phyloP scores from a whole-genome alignment of 1,284 basidiomycete species.

The Pterulicium gracile region DNA sequence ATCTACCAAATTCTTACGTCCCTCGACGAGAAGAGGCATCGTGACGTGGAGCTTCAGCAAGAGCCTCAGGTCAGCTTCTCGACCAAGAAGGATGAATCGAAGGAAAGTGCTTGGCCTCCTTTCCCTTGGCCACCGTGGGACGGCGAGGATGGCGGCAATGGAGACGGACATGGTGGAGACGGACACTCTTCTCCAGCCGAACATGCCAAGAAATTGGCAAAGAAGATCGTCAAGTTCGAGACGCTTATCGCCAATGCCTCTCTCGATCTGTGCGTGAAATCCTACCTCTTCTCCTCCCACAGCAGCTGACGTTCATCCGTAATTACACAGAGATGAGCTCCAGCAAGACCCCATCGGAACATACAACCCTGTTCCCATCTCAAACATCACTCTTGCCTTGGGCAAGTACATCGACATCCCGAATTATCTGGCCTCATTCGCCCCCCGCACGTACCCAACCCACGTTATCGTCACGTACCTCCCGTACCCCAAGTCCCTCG shows the following conservation, averaged over 20 bases:
- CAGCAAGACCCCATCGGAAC: constrained; percentile 76
- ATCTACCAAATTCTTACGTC: constrained; percentile 58
- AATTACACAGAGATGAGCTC: constrained; percentile 39
- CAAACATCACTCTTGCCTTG: constrained; percentile 62
- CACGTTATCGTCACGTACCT: constrained; percentile 79
- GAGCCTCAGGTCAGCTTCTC: not conserved
- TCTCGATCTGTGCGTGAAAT: constrained; percentile 57
- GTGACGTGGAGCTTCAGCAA: not conserved
- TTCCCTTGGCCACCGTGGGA: constrained; percentile 86
- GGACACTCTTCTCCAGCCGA: constrained; percentile 14
- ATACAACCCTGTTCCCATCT: constrained; percentile 77
- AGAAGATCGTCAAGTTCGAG: constrained; percentile 75
- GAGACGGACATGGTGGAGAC: constrained; percentile 20
- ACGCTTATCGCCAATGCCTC: constrained; percentile 71
- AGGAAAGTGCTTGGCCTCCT: constrained; percentile 53
- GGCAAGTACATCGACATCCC: constrained; percentile 69
- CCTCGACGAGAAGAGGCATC: constrained; percentile 39
- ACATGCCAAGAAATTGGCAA: constrained; percentile 55
- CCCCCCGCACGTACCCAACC: constrained; percentile 68
- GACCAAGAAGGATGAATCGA: constrained; percentile 10
- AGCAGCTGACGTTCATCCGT: constrained; percentile 1
- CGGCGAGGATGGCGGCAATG: constrained; percentile 36
- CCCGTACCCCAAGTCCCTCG: constrained; percentile 64
- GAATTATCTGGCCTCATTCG: constrained; percentile 77
- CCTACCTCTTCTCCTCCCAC: not conserved